These are phyloP conservation scores for Silene uniflora DNA, from an alignment of 148 eudicot species.

Conservation along the genomic window DNA sequence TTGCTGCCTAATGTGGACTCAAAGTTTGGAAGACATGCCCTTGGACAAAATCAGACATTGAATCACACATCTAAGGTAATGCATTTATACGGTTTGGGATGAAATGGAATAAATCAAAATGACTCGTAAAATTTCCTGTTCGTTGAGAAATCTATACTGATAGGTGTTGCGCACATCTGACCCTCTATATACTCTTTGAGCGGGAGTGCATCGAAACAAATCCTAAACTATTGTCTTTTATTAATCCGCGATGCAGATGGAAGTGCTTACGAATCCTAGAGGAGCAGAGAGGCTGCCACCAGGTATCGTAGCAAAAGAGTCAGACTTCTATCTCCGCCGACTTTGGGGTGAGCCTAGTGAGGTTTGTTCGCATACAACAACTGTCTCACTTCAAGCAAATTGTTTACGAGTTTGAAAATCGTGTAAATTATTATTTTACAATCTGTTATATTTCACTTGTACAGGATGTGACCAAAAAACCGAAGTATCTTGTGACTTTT, in stretches of 20 bases:
- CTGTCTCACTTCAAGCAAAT: not conserved
- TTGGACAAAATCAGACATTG: conserved; percentile 14
- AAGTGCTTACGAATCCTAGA: conserved; percentile 53
- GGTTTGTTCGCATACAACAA: conserved; percentile 36
- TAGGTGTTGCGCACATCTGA: too few species aligned
- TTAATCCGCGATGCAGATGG: conserved; percentile 27
- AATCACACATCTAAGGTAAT: conserved; percentile 23
- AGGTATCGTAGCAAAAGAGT: conserved; percentile 43
- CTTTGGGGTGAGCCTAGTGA: conserved; percentile 56
- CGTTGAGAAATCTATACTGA: too few species aligned
- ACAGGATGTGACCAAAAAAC: conserved; percentile 59
- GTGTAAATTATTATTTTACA: not conserved
- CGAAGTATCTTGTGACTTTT: conserved; percentile 68
- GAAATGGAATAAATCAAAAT: too few species aligned
- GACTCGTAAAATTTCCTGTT: too few species aligned
- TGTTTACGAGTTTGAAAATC: too few species aligned
- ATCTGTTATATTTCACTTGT: conserved; percentile 5
- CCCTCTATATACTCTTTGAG: too few species aligned
- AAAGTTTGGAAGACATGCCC: not conserved
- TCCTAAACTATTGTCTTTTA: too few species aligned
- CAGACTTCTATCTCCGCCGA: conserved; percentile 50
- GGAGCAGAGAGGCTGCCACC: conserved; percentile 71
- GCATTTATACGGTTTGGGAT: too few species aligned
- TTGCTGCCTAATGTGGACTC: conserved; percentile 11
- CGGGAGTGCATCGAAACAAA: too few species aligned